Evolutionary conservation across 2,329 filamentous ascomycete species (phyloP).

Genomic region (Emmonsiellopsis sp.): DNA sequence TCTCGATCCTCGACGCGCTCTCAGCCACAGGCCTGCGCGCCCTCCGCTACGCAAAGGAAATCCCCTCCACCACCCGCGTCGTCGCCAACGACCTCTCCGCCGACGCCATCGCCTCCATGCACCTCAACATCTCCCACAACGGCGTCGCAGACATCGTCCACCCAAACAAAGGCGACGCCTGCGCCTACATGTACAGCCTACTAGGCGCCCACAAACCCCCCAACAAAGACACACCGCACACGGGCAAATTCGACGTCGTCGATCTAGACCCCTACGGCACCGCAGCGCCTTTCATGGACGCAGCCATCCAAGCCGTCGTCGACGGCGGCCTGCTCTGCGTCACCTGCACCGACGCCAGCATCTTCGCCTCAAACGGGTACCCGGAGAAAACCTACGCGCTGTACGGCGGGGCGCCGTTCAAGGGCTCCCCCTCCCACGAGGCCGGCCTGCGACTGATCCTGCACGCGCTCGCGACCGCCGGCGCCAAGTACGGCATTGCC

Average conservation of each 20-base stretch:
- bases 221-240: constrained; percentile 21
- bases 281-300: constrained; percentile 84
- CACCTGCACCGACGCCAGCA: constrained; percentile 90
- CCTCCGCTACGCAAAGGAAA: constrained; percentile 81
- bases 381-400: constrained; percentile 86
- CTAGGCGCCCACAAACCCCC: constrained; percentile 41
- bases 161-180: constrained; percentile 70
- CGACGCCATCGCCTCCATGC: constrained; percentile 70
- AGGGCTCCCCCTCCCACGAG: constrained; percentile 80
- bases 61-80: constrained; percentile 72
- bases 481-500: constrained; percentile 73
- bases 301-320: constrained; percentile 75
- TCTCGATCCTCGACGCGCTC: constrained; percentile 87
- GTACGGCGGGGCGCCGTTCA: constrained; percentile 85
- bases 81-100: constrained; percentile 84
- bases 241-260: constrained; percentile 76
- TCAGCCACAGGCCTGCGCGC: constrained; percentile 90
- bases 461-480: constrained; percentile 69
- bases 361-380: constrained; percentile 91
- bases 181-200: constrained; percentile 79
- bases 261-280: constrained; percentile 95
- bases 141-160: constrained; percentile 60
- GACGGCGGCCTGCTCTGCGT: constrained; percentile 89
- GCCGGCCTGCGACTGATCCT: constrained; percentile 79
- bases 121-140: constrained; percentile 78